These are phyloP conservation scores for Amborella trichopoda DNA, from an alignment of 164 flowering plant genomes.

Conservation along the genomic window DNA sequence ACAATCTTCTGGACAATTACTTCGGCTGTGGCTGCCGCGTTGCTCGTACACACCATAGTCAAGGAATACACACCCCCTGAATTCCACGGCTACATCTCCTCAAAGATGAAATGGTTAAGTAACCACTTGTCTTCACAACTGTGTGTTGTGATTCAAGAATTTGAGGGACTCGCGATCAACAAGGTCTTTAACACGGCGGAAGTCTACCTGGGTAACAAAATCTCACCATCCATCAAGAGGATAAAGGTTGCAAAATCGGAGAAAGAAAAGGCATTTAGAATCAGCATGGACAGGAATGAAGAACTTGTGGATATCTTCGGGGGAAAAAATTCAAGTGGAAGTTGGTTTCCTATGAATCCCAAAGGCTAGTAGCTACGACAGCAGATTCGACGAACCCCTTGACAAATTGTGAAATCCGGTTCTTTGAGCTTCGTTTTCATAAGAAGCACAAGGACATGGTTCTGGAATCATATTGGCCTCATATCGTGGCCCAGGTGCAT, in stretches of 20 bases:
- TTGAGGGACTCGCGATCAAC: constrained; percentile 10
- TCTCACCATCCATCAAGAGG: constrained; percentile 2
- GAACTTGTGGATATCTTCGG: constrained; percentile 10
- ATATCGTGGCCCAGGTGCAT: constrained; percentile 37
- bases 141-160: constrained; percentile 18
- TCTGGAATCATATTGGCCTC: constrained; percentile 21
- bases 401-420: constrained; percentile 13
- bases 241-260: constrained; percentile 4
- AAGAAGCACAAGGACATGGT: constrained; percentile 24
- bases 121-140: constrained; percentile 23
- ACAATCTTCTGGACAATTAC: constrained; percentile 34
- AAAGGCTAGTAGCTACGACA: not conserved
- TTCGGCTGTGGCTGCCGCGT: constrained; percentile 31
- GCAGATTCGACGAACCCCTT: constrained; percentile 7
- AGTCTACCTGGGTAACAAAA: constrained; percentile 10
- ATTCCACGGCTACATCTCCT: constrained; percentile 17
- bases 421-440: too few species aligned
- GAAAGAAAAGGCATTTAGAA: constrained; percentile 1
- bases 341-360: not conserved
- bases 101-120: constrained; percentile 15
- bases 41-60: constrained; percentile 27
- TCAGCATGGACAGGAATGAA: constrained; percentile 9
- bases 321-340: constrained; percentile 10
- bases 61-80: constrained; percentile 31
- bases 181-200: constrained; percentile 14